A percentile compares a stretch with the other conserved stretches of the same genome.
Conservation (phyloP, 2,329 filamentous ascomycete species). For the Aspergillus pseudoterreus region DNA sequence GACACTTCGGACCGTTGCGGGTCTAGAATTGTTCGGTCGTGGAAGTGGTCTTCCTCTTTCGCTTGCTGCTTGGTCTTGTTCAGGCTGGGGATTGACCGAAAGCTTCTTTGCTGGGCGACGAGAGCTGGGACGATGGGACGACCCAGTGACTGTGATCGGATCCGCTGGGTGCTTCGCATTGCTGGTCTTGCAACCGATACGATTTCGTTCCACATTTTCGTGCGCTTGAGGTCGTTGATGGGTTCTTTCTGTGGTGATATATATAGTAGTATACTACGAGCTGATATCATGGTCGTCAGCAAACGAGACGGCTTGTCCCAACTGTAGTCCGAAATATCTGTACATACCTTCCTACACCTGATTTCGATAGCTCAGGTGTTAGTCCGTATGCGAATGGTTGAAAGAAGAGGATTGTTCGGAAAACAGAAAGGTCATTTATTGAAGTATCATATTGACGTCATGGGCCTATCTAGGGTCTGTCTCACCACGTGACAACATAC, state of each 20-base stretch:
- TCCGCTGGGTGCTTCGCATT: neutral
- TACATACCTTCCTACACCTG: neutral
- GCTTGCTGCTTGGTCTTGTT: conserved; percentile 7
- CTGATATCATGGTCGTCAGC: neutral
- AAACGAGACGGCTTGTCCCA: neutral
- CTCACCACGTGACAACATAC: conserved; percentile 1
- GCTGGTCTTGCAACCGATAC: neutral
- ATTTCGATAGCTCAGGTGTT: no score
- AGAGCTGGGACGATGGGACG: neutral
- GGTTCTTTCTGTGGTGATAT: neutral
- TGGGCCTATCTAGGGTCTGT: conserved; percentile 1
- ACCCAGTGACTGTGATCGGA: neutral
- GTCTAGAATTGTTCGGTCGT: conserved; percentile 60
- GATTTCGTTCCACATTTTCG: conserved; percentile 9
- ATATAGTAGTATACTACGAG: neutral
- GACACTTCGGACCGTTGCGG: conserved; percentile 64
- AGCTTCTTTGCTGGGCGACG: neutral
- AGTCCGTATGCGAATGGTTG: no score
- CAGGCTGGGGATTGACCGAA: conserved; percentile 1
- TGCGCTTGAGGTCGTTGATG: neutral
- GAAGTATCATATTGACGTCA: conserved; percentile 27
- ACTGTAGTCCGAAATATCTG: neutral
- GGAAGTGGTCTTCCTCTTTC: conserved; percentile 3
- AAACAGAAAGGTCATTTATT: neutral
- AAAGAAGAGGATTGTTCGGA: neutral